These are phyloP conservation scores for Porcisia hertigi DNA, from an alignment of 208 protist genomes.

Conservation along the genomic window DNA sequence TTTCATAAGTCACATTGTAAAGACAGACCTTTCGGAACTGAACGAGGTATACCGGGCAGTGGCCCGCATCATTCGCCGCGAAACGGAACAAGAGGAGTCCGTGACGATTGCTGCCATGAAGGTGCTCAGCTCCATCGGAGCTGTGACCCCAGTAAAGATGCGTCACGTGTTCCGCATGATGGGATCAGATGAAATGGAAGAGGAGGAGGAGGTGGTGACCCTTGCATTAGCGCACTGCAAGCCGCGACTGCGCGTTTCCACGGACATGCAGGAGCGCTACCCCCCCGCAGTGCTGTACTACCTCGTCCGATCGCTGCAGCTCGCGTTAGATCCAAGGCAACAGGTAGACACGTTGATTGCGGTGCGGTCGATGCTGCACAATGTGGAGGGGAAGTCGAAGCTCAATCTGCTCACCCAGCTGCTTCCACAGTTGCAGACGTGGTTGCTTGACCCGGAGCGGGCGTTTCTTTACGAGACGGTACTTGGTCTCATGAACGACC, in stretches of 20 bases:
- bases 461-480: slow-evolving; percentile 74
- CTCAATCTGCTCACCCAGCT: slow-evolving; percentile 78
- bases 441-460: slow-evolving; percentile 75
- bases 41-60: slow-evolving; percentile 74
- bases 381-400: slow-evolving; percentile 68
- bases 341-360: slow-evolving; percentile 71
- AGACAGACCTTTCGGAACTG: slow-evolving; percentile 46
- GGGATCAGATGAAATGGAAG: slow-evolving; percentile 77
- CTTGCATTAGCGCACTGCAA: slow-evolving; percentile 74
- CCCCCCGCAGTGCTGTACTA: slow-evolving; percentile 84
- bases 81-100: slow-evolving; percentile 71
- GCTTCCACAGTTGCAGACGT: slow-evolving; percentile 77
- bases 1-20: slow-evolving; percentile 71
- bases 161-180: slow-evolving; percentile 63
- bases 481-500: slow-evolving; percentile 78
- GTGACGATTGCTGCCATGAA: slow-evolving; percentile 74
- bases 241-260: slow-evolving; percentile 71
- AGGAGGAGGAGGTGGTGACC: slow-evolving; percentile 83
- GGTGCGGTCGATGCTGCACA: slow-evolving; percentile 66
- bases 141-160: slow-evolving; percentile 80
- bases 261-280: slow-evolving; percentile 75
- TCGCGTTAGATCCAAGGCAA: slow-evolving; percentile 73
- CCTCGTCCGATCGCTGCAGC: slow-evolving; percentile 79
- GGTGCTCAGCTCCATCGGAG: slow-evolving; percentile 81
- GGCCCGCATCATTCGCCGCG: slow-evolving; percentile 76